Percentiles rank a stretch among this genome's conserved stretches.
Conservation (phyloP, 2,329 filamentous ascomycete species). For the Exophiala sp. region DNA sequence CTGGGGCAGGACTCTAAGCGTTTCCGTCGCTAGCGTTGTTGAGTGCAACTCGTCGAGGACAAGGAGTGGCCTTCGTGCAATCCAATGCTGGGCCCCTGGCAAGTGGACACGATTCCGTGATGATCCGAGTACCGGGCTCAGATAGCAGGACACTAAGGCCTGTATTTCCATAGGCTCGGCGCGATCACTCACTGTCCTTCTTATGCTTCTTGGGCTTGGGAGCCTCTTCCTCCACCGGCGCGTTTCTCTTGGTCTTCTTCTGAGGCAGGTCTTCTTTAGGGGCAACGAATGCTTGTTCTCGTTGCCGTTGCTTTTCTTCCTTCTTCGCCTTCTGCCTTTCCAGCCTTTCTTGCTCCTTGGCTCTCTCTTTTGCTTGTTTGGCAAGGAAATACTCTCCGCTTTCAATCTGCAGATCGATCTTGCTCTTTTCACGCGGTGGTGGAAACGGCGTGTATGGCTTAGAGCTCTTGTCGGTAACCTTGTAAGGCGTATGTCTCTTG, state of each 20-base stretch:
- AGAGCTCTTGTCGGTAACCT: slow-evolving; percentile 86
- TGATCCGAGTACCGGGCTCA: too few relatives aligned
- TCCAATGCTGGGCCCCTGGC: too few relatives aligned
- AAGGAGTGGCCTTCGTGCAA: too few relatives aligned
- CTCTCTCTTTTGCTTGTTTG: slow-evolving; percentile 86
- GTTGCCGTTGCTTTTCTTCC: slow-evolving; percentile 77
- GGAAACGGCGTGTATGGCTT: slow-evolving; percentile 97
- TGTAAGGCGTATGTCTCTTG: slow-evolving; percentile 73
- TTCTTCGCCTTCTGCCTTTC: slow-evolving; percentile 83
- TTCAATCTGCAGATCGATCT: slow-evolving; percentile 96
- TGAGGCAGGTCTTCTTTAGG: slow-evolving; percentile 68
- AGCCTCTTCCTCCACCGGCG: slow-evolving; percentile 10
- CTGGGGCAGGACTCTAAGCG: too few relatives aligned
- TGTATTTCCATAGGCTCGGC: not conserved
- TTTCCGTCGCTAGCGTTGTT: too few relatives aligned
- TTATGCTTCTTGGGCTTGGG: slow-evolving; percentile 16
- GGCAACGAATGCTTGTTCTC: slow-evolving; percentile 78
- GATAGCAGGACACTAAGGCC: too few relatives aligned
- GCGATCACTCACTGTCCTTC: not conserved
- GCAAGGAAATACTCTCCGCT: slow-evolving; percentile 93
- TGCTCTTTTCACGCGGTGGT: slow-evolving; percentile 95
- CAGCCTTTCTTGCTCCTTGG: slow-evolving; percentile 68
- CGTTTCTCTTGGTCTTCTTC: slow-evolving; percentile 41
- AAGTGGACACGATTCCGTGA: too few relatives aligned
- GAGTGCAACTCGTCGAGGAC: too few relatives aligned